phyloP scores from a whole-genome alignment of 2,329 filamentous ascomycete genomes.

The Alternaria gaisen region DNA sequence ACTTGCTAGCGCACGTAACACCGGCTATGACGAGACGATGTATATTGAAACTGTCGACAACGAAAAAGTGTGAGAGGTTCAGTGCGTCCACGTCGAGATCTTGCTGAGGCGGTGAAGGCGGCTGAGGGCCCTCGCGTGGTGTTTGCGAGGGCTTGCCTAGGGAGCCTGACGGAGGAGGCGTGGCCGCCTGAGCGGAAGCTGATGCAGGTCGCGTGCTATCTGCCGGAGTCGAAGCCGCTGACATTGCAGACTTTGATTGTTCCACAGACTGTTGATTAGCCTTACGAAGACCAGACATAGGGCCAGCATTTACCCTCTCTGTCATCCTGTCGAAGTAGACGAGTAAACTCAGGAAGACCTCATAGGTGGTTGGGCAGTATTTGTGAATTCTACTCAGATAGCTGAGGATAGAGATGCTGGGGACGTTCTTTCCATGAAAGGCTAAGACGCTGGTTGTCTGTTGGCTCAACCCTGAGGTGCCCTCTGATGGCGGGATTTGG shows the following conservation, averaged over 20 bases:
- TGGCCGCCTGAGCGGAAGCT: conserved; percentile 54
- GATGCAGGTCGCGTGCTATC: conserved; percentile 32
- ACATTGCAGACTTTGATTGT: conserved; percentile 40
- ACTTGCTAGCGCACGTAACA: conserved; percentile 98
- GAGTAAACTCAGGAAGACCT: conserved; percentile 92
- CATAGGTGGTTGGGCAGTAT: conserved; percentile 98
- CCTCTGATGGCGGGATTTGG: conserved; percentile 69
- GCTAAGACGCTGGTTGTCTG: conserved; percentile 82
- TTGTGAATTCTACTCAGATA: conserved; percentile 97
- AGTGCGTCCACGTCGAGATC: conserved; percentile 58
- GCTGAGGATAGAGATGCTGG: conserved; percentile 94
- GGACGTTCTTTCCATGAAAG: conserved; percentile 98
- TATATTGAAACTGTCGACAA: conserved; percentile 99
- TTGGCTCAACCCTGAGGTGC: conserved; percentile 65
- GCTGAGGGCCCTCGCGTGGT: conserved; percentile 37
- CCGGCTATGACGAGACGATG: conserved; percentile 95
- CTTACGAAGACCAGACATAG: conserved; percentile 70
- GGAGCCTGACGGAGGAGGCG: conserved; percentile 60
- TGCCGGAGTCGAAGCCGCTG: conserved; percentile 42
- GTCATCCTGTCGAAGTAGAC: conserved; percentile 99
- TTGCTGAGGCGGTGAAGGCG: conserved; percentile 50
- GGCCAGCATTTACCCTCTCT: conserved; percentile 86
- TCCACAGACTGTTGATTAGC: conserved; percentile 60
- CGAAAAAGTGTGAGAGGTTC: conserved; percentile 77
- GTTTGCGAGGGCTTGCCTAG: conserved; percentile 53